A percentile compares a stretch with the other conserved stretches of the same genome.
These are phyloP conservation scores for Capsella bursapastoris DNA, from an alignment of 345 rosid species.

Conservation along the genomic window DNA sequence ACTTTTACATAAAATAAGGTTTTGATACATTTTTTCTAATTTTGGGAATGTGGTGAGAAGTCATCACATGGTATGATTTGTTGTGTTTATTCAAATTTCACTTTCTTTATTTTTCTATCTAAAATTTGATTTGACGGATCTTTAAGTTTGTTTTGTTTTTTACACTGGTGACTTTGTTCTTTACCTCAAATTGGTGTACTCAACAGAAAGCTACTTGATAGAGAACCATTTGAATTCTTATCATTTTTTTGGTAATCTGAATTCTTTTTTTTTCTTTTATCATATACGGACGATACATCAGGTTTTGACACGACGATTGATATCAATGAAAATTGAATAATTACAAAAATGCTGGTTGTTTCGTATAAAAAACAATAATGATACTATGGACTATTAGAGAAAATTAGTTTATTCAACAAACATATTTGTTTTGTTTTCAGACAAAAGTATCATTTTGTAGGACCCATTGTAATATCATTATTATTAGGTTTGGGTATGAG, in stretches of 20 bases:
- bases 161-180: slow-evolving; percentile 38
- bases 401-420: slow-evolving; percentile 12
- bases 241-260: slow-evolving; percentile 30
- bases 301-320: slow-evolving; percentile 34
- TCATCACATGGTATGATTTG: slow-evolving; percentile 36
- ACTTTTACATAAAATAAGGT: neutral
- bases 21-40: neutral
- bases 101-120: neutral
- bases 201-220: slow-evolving; percentile 25
- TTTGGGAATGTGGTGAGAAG: slow-evolving; percentile 17
- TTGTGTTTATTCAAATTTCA: neutral
- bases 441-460: slow-evolving; percentile 1
- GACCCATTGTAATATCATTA: neutral
- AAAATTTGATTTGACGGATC: slow-evolving; percentile 38
- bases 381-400: slow-evolving; percentile 11
- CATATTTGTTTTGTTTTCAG: slow-evolving; percentile 1
- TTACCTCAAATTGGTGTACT: slow-evolving; percentile 40
- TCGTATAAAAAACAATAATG: slow-evolving; percentile 37
- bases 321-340: slow-evolving; percentile 32
- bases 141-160: neutral
- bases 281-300: slow-evolving; percentile 39
- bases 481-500: slow-evolving; percentile 15
- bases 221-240: slow-evolving; percentile 21
- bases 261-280: neutral
- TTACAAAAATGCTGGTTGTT: slow-evolving; percentile 23